Evolutionary conservation across 2,329 filamentous ascomycete species (phyloP).

Genomic region (Beauveria rudraprayagi): DNA sequence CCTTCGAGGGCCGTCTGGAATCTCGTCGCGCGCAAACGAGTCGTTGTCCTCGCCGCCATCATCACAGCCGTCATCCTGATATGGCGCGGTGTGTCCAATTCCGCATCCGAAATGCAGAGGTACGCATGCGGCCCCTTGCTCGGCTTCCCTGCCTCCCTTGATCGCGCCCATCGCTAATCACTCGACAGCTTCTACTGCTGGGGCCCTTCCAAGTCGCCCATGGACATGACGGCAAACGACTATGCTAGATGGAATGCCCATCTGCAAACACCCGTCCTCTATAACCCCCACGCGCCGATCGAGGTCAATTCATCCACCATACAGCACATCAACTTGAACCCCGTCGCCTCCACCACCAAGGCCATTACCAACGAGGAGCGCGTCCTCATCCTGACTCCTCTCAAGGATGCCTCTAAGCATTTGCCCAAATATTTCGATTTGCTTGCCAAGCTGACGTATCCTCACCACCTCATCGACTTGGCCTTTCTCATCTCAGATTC

Average conservation of each 20-base stretch:
- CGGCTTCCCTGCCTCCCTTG: neutral
- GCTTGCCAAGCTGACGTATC: constrained; percentile 81
- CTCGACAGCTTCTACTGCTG: constrained; percentile 83
- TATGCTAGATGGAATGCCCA: constrained; percentile 83
- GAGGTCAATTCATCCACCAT: constrained; percentile 77
- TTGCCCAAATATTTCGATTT: constrained; percentile 91
- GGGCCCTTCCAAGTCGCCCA: constrained; percentile 89
- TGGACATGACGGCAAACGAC: constrained; percentile 90
- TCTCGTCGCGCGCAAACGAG: constrained; percentile 67
- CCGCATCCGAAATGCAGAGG: constrained; percentile 86
- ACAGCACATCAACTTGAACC: constrained; percentile 74
- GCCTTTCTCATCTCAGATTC: constrained; percentile 92
- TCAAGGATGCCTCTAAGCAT: constrained; percentile 79
- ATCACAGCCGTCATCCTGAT: constrained; percentile 66
- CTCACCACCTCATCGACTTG: constrained; percentile 89
- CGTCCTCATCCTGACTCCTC: constrained; percentile 82
- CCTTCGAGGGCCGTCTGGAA: constrained; percentile 64
- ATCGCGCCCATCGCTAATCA: neutral
- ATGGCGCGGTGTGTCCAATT: constrained; percentile 78
- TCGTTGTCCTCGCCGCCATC: constrained; percentile 65
- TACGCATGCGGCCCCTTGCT: constrained; percentile 34
- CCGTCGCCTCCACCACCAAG: constrained; percentile 70
- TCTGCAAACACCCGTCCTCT: constrained; percentile 84
- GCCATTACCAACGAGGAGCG: constrained; percentile 76
- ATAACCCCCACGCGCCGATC: constrained; percentile 88